Evolutionary conservation across 169 alveolate genomes (phyloP).

Genomic region (Plasmodium berghei): DNA sequence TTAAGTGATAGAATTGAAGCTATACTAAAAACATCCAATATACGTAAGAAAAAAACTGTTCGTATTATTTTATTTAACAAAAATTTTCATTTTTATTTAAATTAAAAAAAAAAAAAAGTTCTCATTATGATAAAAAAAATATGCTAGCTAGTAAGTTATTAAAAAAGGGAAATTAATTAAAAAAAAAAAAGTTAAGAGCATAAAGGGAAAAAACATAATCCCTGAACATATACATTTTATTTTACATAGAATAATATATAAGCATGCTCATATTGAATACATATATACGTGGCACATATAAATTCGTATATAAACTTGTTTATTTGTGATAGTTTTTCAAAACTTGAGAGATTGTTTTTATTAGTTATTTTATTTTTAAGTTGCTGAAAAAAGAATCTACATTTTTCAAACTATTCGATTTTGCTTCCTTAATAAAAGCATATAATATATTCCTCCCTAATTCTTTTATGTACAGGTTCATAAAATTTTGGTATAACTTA

Average conservation of each 20-base stretch:
- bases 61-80: no score
- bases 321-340: no score
- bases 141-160: no score
- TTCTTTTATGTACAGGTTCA: slow-evolving; percentile 60
- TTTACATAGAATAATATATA: neutral
- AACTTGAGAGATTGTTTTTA: no score
- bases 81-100: neutral
- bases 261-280: neutral
- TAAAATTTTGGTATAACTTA: slow-evolving; percentile 55
- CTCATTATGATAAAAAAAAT: neutral
- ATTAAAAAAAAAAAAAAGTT: slow-evolving; percentile 8
- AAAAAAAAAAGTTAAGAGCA: neutral
- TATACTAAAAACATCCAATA: neutral
- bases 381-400: slow-evolving; percentile 20
- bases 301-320: neutral
- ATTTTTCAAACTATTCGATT: slow-evolving; percentile 20
- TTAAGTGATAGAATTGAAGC: neutral
- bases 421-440: slow-evolving; percentile 46
- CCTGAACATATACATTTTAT: neutral
- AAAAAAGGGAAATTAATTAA: neutral
- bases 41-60: no score
- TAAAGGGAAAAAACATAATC: neutral
- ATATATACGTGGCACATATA: neutral
- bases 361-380: neutral
- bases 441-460: slow-evolving; percentile 59